These are phyloP conservation scores for Zasmidium citrigriseum DNA, from an alignment of 2,329 filamentous ascomycete species.

Conservation along the genomic window DNA sequence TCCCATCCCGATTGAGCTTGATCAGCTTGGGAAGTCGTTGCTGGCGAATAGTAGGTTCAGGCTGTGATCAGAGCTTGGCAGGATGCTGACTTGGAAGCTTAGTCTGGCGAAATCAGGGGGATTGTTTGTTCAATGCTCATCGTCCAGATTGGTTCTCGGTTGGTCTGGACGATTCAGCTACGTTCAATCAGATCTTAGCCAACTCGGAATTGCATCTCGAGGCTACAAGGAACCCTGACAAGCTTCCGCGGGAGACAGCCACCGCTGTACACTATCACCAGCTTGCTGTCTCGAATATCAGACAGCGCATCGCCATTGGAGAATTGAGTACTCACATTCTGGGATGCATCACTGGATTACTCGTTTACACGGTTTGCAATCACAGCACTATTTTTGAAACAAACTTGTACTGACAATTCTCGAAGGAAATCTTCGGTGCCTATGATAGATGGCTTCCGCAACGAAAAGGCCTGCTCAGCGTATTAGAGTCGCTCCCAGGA, in stretches of 20 bases:
- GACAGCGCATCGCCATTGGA: background rate
- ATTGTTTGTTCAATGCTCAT: constrained; percentile 2
- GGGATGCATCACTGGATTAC: constrained; percentile 4
- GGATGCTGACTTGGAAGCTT: background rate
- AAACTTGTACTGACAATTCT: background rate
- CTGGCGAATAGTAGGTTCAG: constrained; percentile 7
- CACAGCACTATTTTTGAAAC: background rate
- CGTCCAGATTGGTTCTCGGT: constrained; percentile 5
- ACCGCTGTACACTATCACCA: constrained; percentile 7
- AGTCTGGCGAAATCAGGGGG: constrained; percentile 1
- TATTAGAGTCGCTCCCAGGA: background rate
- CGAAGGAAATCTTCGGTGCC: background rate
- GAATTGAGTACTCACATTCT: constrained; percentile 3
- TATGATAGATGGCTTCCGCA: constrained; percentile 8
- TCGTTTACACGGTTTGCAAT: constrained; percentile 2
- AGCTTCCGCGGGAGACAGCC: constrained; percentile 1
- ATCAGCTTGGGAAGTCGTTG: constrained; percentile 5
- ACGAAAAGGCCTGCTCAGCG: constrained; percentile 9
- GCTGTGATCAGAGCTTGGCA: background rate
- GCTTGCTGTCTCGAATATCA: constrained; percentile 1
- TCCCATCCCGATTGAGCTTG: constrained; percentile 5
- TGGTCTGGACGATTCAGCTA: constrained; percentile 6
- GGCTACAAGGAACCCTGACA: constrained; percentile 1
- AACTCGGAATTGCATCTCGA: constrained; percentile 12
- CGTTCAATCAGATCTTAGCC: constrained; percentile 11